Conservation (phyloP, 2,329 filamentous ascomycete genomes). For the Periconia digitata region DNA sequence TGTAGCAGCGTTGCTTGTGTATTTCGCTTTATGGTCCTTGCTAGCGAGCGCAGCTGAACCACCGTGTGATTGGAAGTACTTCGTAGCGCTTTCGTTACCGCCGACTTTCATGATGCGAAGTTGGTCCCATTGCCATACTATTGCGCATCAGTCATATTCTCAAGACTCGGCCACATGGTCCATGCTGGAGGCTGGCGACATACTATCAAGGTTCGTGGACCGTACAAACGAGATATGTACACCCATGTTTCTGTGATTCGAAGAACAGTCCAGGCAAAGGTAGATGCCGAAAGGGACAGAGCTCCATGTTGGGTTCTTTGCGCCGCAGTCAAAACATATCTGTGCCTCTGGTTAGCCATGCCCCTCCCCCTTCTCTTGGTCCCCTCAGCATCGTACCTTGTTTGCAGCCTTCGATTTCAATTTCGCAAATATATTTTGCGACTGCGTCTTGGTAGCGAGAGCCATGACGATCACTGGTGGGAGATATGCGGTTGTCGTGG, state of each 20-base stretch:
- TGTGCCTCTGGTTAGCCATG: slow-evolving; percentile 43
- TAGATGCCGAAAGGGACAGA: slow-evolving; percentile 98
- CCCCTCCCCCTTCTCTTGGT: slow-evolving; percentile 3
- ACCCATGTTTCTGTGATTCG: slow-evolving; percentile 94
- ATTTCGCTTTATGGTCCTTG: slow-evolving; percentile 97
- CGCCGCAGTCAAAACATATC: slow-evolving; percentile 98
- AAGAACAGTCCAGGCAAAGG: slow-evolving; percentile 95
- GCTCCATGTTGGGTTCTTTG: slow-evolving; percentile 98
- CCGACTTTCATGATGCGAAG: slow-evolving; percentile 97
- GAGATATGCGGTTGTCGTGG: not conserved
- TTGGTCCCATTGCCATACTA: slow-evolving; percentile 96
- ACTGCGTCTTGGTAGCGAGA: slow-evolving; percentile 85
- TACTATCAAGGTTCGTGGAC: slow-evolving; percentile 98
- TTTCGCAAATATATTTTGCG: slow-evolving; percentile 97
- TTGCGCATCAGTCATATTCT: slow-evolving; percentile 54
- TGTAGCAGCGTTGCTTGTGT: slow-evolving; percentile 85
- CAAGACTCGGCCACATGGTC: not conserved
- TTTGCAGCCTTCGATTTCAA: slow-evolving; percentile 92
- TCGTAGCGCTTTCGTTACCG: slow-evolving; percentile 95
- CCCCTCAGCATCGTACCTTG: slow-evolving; percentile 64
- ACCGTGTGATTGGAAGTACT: slow-evolving; percentile 96
- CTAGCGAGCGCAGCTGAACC: slow-evolving; percentile 90
- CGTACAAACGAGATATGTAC: slow-evolving; percentile 99
- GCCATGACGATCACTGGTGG: slow-evolving; percentile 44
- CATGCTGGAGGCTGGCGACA: slow-evolving; percentile 38